phyloP scores from a whole-genome alignment of 2,329 filamentous ascomycete species.

The Ascochyta fabae region DNA sequence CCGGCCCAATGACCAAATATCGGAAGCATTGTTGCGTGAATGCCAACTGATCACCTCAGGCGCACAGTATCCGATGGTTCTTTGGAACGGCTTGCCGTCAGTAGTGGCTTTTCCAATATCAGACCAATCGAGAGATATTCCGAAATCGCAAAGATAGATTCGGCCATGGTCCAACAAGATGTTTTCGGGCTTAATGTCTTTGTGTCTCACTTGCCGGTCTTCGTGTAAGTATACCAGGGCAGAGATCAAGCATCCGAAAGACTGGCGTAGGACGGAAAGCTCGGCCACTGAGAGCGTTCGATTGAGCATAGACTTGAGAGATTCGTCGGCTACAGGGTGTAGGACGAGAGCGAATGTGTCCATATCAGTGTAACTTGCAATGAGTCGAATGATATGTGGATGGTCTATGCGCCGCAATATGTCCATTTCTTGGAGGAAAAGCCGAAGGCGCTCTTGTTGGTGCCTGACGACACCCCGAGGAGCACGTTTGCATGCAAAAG shows the following conservation, averaged over 20 bases:
- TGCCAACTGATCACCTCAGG: not conserved
- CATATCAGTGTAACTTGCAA: not conserved
- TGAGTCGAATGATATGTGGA: not conserved
- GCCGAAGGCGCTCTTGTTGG: not conserved
- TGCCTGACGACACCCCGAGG: not conserved
- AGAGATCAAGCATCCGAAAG: not conserved
- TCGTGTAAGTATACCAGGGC: not conserved
- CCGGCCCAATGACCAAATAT: not conserved
- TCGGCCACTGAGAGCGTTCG: not conserved
- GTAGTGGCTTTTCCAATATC: not conserved
- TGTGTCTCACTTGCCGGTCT: not conserved
- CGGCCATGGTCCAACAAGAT: not conserved
- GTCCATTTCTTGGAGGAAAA: not conserved
- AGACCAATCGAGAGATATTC: not conserved
- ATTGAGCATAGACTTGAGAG: not conserved
- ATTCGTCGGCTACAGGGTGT: not conserved
- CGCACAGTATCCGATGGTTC: not conserved
- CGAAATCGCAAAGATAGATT: slow-evolving; percentile 3
- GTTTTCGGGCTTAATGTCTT: slow-evolving; percentile 1
- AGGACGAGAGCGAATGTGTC: not conserved
- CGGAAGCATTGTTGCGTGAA: not conserved
- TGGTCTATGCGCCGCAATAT: not conserved
- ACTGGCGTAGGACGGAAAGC: not conserved
- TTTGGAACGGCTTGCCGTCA: not conserved
- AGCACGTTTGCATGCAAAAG: not conserved